Percentiles rank a stretch among this genome's conserved stretches.
Conservation (phyloP, 2,329 filamentous ascomycete species). For the Orbilia ellipsospora region DNA sequence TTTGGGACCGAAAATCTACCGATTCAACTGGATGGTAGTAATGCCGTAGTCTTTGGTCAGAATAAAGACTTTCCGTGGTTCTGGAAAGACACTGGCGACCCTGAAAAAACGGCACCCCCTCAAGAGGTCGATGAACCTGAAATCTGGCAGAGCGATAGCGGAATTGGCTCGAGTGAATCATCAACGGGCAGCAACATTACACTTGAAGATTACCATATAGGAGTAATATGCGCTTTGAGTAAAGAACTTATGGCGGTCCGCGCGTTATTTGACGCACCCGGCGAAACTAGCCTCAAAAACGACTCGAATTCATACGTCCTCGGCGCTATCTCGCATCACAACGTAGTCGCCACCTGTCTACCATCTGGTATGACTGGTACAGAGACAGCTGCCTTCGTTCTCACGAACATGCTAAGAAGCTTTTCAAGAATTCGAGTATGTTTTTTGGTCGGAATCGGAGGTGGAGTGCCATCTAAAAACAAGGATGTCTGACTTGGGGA, state of each 20-base stretch:
- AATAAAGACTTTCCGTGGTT: slow-evolving; percentile 8
- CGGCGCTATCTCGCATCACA: slow-evolving; percentile 25
- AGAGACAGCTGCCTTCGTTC: slow-evolving; percentile 11
- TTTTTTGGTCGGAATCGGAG: slow-evolving; percentile 37
- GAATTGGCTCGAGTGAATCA: slow-evolving; percentile 19
- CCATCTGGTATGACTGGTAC: slow-evolving; percentile 32
- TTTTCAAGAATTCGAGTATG: slow-evolving; percentile 17
- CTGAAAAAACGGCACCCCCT: no score
- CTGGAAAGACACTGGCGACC: slow-evolving; percentile 4
- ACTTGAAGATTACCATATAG: slow-evolving; percentile 23
- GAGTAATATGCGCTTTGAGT: slow-evolving; percentile 32
- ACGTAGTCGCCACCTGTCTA: slow-evolving; percentile 35
- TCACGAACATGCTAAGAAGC: slow-evolving; percentile 28
- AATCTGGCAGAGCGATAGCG: slow-evolving; percentile 15
- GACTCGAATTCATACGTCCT: no score
- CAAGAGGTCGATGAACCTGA: no score
- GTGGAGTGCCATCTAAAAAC: slow-evolving; percentile 20
- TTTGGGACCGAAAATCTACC: no score
- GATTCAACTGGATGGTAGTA: not conserved
- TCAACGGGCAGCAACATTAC: not conserved
- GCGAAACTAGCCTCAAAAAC: no score
- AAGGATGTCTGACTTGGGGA: slow-evolving; percentile 38
- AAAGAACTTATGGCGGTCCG: slow-evolving; percentile 41
- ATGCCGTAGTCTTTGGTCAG: slow-evolving; percentile 29
- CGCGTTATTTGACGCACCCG: slow-evolving; percentile 31